Conservation (phyloP, 306 rosid genomes). For the Amphicarpaea edgeworthii region DNA sequence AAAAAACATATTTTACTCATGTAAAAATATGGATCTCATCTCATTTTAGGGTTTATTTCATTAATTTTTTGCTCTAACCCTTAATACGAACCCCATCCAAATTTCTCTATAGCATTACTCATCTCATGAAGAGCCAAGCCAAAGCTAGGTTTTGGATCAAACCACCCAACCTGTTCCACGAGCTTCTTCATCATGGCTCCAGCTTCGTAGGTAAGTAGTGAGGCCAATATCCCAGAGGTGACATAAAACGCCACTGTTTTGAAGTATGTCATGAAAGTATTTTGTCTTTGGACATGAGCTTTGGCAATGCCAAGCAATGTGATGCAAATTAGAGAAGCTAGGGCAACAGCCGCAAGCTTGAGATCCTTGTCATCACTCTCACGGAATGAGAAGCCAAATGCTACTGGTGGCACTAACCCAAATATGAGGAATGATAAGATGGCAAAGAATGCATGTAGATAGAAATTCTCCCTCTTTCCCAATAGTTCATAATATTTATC, state of each 20-base stretch:
- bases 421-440: slow-evolving; percentile 65
- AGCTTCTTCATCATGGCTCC: slow-evolving; percentile 55
- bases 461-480: slow-evolving; percentile 58
- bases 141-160: slow-evolving; percentile 42
- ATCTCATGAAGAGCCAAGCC: slow-evolving; percentile 44
- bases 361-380: slow-evolving; percentile 60
- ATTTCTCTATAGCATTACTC: slow-evolving; percentile 28
- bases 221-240: slow-evolving; percentile 52
- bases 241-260: slow-evolving; percentile 52
- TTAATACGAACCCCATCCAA: slow-evolving; percentile 52
- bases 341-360: slow-evolving; percentile 74
- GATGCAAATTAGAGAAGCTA: slow-evolving; percentile 65
- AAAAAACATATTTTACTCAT: too few species aligned
- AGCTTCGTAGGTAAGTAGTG: slow-evolving; percentile 61
- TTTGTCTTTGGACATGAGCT: slow-evolving; percentile 54
- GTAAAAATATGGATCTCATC: too few species aligned
- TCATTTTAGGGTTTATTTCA: too few species aligned
- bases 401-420: slow-evolving; percentile 69
- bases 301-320: slow-evolving; percentile 63
- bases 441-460: slow-evolving; percentile 60
- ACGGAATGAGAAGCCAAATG: slow-evolving; percentile 66
- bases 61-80: too few species aligned
- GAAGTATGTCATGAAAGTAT: slow-evolving; percentile 38
- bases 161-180: slow-evolving; percentile 62
- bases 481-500: slow-evolving; percentile 54